Base-by-base conservation (phyloP, 768 basidiomycete species). In the Pholiota molesta region DNA sequence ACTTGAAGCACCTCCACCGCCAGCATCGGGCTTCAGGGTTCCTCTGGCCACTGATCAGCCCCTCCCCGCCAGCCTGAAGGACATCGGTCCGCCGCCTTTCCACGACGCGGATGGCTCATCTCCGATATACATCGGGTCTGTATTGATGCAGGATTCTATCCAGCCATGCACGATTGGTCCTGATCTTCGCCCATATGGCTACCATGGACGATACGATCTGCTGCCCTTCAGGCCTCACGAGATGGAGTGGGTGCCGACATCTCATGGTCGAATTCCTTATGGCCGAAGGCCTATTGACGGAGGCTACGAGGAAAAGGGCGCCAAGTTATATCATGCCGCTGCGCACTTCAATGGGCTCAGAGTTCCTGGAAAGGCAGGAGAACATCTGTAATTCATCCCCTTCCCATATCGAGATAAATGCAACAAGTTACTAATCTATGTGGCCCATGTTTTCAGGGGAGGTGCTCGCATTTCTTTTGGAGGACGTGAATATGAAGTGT, bases 81-180 rank as follows among this genome's bases (percentile, higher is more conserved):
- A 81, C 10, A 31, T 57, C 37, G 86, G 85, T n/a, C 74, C 62
- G 1, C 82, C 90, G 0, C 81, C 85, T 1, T 84, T 81, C 66
- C 66, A 73, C 42, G 91, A 94, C 68, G 71, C 77, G 1, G 85
- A 89, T 67, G 84, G 85, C 1, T 61, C 65, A 21, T 81, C 82
- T 1, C 87, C 88, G 6, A 70, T 93, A 62, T 95, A 81, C 75
- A 66, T 95, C 33, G 92, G 91, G 14, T 90, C 89, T 5, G 92
- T 90, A 11, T 75, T 93, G 51, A 78, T 92, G 69, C 78, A 77
- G 59, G 75, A 78, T 63, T 85, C 87, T 0, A 89, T 93, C 2
- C 92, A 94, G 61, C 92, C 92, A 4, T 94, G 92, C 83, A 95
- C 94, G 78, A 84, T 94, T 66, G 85, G 78, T 1, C 85, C 87